Evolutionary conservation across 345 rosid species (phyloP).

Genomic region (Populus ilicifolia): DNA sequence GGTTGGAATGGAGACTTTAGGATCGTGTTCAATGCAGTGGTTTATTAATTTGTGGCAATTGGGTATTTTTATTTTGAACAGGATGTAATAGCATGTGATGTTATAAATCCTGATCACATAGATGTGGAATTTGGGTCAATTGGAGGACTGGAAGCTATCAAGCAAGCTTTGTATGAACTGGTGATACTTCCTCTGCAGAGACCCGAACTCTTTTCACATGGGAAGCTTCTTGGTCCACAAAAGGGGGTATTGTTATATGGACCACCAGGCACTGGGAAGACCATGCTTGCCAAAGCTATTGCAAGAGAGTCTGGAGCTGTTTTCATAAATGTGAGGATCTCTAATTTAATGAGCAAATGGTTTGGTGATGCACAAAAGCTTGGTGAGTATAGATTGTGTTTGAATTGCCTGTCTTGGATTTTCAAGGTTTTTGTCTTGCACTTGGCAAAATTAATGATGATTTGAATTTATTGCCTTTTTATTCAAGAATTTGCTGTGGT

Average conservation of each 20-base stretch:
- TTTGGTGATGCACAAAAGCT: conserved; percentile 99
- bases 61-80: conserved; percentile 17
- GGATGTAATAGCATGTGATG: conserved; percentile 99
- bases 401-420: background rate
- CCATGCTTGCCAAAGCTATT: conserved; percentile 98
- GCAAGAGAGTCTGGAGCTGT: conserved; percentile 97
- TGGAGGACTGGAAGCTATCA: conserved; percentile 81
- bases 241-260: conserved; percentile 92
- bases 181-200: conserved; percentile 85
- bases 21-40: background rate
- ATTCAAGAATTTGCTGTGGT: background rate
- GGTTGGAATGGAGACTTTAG: background rate
- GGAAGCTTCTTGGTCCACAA: conserved; percentile 96
- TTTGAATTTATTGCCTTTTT: background rate
- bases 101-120: conserved; percentile 85
- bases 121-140: conserved; percentile 89
- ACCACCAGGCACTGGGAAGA: conserved; percentile 99
- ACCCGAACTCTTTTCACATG: conserved; percentile 83
- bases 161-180: conserved; percentile 76
- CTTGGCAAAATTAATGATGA: background rate
- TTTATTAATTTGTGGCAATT: background rate
- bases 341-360: conserved; percentile 97
- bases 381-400: conserved; percentile 45
- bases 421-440: background rate
- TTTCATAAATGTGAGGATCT: conserved; percentile 81